These are phyloP conservation scores for Pyrenophora teres DNA, from an alignment of 2,329 filamentous ascomycete genomes.

Conservation along the genomic window DNA sequence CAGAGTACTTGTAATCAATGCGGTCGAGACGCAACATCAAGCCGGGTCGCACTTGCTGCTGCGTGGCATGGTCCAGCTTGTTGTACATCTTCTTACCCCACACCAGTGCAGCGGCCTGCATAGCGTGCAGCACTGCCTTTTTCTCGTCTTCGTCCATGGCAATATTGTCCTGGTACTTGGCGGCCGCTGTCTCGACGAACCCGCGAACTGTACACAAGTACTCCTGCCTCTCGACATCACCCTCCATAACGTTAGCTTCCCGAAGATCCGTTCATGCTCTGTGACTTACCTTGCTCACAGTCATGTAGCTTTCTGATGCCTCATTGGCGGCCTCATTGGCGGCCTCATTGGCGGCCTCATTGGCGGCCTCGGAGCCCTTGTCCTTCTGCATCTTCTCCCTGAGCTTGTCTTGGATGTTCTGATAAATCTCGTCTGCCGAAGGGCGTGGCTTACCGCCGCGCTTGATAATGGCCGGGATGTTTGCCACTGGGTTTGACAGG, in stretches of 20 bases:
- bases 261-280: background rate
- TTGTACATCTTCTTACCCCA: conserved; percentile 12
- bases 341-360: background rate
- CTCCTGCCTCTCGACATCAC: background rate
- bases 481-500: conserved; percentile 10
- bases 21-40: conserved; percentile 23
- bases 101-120: conserved; percentile 20
- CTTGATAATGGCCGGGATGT: conserved; percentile 13
- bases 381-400: background rate
- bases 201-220: conserved; percentile 8
- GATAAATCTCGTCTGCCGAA: conserved; percentile 1
- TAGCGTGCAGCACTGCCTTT: conserved; percentile 6
- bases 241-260: background rate
- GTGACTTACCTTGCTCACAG: conserved; percentile 3
- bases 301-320: background rate
- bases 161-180: background rate
- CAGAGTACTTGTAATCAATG: conserved; percentile 11
- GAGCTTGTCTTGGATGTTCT: conserved; percentile 5
- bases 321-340: background rate
- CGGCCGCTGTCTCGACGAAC: conserved; percentile 9
- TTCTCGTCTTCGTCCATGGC: conserved; percentile 21
- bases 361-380: background rate
- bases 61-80: conserved; percentile 2
- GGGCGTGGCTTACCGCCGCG: conserved; percentile 8
- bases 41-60: conserved; percentile 5